Evolutionary conservation across 2,329 filamentous ascomycete species (phyloP).

Genomic region (Ophiocordyceps camponoti-rufipedis): DNA sequence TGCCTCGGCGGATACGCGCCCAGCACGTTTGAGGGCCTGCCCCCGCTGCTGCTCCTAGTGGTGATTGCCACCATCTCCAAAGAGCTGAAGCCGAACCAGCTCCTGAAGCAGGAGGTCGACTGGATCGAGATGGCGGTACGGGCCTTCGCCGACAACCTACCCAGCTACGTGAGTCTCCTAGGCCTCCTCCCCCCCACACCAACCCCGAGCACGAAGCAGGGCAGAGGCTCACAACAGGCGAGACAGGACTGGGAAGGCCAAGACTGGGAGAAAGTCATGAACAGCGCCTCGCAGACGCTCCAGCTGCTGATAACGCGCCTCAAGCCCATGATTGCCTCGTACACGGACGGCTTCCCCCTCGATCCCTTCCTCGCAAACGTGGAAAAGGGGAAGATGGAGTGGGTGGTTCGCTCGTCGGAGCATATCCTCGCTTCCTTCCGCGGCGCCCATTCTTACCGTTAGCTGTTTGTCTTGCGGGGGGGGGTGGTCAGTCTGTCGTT

Average conservation of each 20-base stretch:
- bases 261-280: slow-evolving; percentile 16
- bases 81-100: slow-evolving; percentile 31
- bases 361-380: slow-evolving; percentile 20
- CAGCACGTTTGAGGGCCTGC: slow-evolving; percentile 31
- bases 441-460: slow-evolving; percentile 12
- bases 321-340: slow-evolving; percentile 14
- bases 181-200: too few relatives aligned
- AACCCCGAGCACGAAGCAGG: too few relatives aligned
- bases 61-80: slow-evolving; percentile 46
- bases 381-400: slow-evolving; percentile 19
- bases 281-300: slow-evolving; percentile 20
- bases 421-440: slow-evolving; percentile 16
- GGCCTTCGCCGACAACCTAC: slow-evolving; percentile 28
- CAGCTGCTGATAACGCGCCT: slow-evolving; percentile 17
- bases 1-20: slow-evolving; percentile 19
- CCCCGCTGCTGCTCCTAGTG: slow-evolving; percentile 43
- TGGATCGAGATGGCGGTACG: slow-evolving; percentile 44
- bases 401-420: slow-evolving; percentile 18
- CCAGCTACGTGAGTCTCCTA: slow-evolving; percentile 27
- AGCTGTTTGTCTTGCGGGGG: too few relatives aligned
- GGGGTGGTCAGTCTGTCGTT: too few relatives aligned
- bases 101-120: slow-evolving; percentile 35
- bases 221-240: too few relatives aligned
- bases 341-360: slow-evolving; percentile 18
- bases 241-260: slow-evolving; percentile 20